These are phyloP conservation scores for Pachysolen tannophilus DNA, from an alignment of 805 yeast species.

Conservation along the genomic window DNA sequence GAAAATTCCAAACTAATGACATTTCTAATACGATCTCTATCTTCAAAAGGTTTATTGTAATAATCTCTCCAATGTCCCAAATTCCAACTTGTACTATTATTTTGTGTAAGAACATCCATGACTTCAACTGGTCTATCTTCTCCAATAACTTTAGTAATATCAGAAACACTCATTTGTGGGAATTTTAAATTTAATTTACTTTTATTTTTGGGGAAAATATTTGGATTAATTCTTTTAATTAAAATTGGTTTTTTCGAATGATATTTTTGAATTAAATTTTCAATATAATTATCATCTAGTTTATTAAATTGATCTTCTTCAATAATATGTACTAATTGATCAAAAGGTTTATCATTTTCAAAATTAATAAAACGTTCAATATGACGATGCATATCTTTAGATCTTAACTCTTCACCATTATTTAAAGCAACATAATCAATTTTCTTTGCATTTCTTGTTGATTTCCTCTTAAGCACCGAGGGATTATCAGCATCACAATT, in stretches of 20 bases:
- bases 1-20: conserved; percentile 80
- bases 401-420: conserved; percentile 53
- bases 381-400: conserved; percentile 53
- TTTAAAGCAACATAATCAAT: conserved; percentile 77
- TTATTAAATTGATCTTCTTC: conserved; percentile 14
- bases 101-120: conserved; percentile 84
- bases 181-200: conserved; percentile 16
- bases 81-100: conserved; percentile 58
- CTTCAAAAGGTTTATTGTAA: conserved; percentile 33
- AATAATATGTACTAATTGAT: conserved; percentile 20
- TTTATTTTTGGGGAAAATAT: conserved; percentile 2
- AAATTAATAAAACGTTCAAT: conserved; percentile 26
- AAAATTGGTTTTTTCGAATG: conserved; percentile 23
- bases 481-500: conserved; percentile 34
- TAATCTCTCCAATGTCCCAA: conserved; percentile 71
- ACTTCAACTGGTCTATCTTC: conserved; percentile 61
- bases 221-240: conserved; percentile 15
- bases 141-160: conserved; percentile 55
- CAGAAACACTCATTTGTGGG: conserved; percentile 53
- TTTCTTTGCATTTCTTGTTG: conserved; percentile 40
- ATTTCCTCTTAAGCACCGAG: conserved; percentile 39
- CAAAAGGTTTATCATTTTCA: conserved; percentile 17
- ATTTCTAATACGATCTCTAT: conserved; percentile 62
- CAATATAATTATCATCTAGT: conserved; percentile 18
- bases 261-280: conserved; percentile 17